Conservation (phyloP, 106 monocot species). For the Apostasia ramifera region DNA sequence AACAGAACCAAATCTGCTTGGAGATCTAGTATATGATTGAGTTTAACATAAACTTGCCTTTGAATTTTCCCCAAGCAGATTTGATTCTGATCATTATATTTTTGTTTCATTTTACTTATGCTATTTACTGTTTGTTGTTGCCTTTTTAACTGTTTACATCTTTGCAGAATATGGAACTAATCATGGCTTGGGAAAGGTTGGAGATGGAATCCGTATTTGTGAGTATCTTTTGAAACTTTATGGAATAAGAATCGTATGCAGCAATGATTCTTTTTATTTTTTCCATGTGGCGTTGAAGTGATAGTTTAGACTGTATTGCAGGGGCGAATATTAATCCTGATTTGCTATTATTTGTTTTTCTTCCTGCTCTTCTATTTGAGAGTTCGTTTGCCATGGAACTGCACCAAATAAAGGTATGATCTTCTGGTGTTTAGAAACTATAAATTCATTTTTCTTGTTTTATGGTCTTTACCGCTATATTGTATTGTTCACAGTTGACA, state of each 20-base stretch:
- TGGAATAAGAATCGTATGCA: no score
- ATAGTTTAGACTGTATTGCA: slow-evolving; percentile 19
- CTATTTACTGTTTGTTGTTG: neutral
- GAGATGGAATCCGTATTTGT: slow-evolving; percentile 90
- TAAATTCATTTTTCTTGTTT: no score
- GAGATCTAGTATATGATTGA: no score
- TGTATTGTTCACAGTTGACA: no score
- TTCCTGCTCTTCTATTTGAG: slow-evolving; percentile 99
- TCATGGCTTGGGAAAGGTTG: slow-evolving; percentile 77
- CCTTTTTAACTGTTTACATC: neutral
- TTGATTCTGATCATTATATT: no score
- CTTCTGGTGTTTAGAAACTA: no score
- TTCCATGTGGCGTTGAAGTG: neutral
- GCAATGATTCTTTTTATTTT: neutral
- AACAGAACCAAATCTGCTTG: no score
- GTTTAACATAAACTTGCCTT: no score
- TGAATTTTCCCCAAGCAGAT: no score
- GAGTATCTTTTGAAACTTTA: slow-evolving; percentile 17
- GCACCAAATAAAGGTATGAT: slow-evolving; percentile 88
- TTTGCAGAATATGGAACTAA: slow-evolving; percentile 72
- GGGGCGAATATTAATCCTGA: slow-evolving; percentile 91
- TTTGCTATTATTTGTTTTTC: slow-evolving; percentile 83
- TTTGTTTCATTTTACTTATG: no score
- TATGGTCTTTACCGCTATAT: no score
- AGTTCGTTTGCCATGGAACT: slow-evolving; percentile 98